Conservation (phyloP, 2,329 filamentous ascomycete species). For the Curvularia eragrostidis region DNA sequence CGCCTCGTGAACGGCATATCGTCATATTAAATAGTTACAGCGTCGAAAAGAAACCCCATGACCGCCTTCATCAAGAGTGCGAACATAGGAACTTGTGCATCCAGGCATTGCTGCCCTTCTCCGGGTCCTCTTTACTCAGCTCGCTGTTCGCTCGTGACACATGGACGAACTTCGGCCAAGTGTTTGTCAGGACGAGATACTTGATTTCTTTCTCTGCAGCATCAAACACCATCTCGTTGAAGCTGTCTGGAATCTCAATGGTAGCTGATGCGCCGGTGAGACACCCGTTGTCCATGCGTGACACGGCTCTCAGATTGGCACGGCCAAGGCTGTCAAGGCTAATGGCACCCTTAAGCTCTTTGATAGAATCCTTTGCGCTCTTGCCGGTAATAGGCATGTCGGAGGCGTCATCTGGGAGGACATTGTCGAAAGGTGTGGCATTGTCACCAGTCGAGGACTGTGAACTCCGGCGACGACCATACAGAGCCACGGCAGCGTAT, state of each 20-base stretch:
- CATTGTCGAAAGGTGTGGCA: conserved; percentile 40
- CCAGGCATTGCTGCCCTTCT: conserved; percentile 20
- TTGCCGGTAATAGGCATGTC: conserved; percentile 25
- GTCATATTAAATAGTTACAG: conserved; percentile 9
- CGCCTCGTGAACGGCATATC: background rate
- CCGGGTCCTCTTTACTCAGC: conserved; percentile 24
- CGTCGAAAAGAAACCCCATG: background rate
- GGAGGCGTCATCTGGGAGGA: conserved; percentile 17
- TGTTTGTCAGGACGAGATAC: conserved; percentile 47
- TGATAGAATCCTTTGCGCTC: conserved; percentile 25
- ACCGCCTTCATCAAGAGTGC: background rate
- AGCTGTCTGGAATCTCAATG: conserved; percentile 33
- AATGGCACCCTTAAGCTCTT: conserved; percentile 21
- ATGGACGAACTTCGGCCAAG: conserved; percentile 48
- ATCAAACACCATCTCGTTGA: conserved; percentile 41
- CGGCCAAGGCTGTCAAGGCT: conserved; percentile 39
- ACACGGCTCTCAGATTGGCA: conserved; percentile 38
- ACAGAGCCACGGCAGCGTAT: conserved; percentile 28
- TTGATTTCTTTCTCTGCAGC: conserved; percentile 44
- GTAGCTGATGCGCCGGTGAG: conserved; percentile 25
- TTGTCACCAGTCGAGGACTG: conserved; percentile 25
- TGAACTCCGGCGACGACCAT: conserved; percentile 28
- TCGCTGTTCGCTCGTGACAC: conserved; percentile 30
- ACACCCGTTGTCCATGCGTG: conserved; percentile 28
- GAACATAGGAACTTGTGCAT: conserved; percentile 18